Evolutionary conservation across 352 stramenopile species (phyloP).

Genomic region (Halophytophthora polymorphica): DNA sequence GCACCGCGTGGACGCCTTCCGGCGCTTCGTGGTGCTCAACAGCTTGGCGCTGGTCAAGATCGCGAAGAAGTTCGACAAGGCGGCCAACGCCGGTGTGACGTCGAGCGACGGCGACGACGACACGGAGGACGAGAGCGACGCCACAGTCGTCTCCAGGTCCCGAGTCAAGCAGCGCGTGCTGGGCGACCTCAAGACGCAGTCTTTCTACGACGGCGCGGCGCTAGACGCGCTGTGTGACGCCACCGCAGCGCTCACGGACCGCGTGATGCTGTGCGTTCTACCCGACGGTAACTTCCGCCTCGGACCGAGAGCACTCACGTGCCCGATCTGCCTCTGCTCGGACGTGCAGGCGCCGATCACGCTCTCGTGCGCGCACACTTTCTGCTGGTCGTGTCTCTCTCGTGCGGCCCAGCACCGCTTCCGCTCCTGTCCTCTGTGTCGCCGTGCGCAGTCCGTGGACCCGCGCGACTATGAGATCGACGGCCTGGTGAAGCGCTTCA

Average conservation of each 20-base stretch:
- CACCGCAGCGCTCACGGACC: slow-evolving; percentile 48
- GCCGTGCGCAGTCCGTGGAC: slow-evolving; percentile 69
- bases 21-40: slow-evolving; percentile 77
- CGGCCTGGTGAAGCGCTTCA: slow-evolving; percentile 73
- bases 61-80: slow-evolving; percentile 82
- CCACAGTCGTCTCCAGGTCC: background rate
- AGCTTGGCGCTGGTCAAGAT: slow-evolving; percentile 79
- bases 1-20: slow-evolving; percentile 63
- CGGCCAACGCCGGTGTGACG: slow-evolving; percentile 10
- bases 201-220: slow-evolving; percentile 60
- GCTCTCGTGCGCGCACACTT: slow-evolving; percentile 68
- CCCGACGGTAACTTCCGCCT: slow-evolving; percentile 67
- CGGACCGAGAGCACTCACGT: slow-evolving; percentile 39
- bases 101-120: slow-evolving; percentile 11
- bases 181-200: slow-evolving; percentile 54
- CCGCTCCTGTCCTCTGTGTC: slow-evolving; percentile 69
- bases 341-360: slow-evolving; percentile 73
- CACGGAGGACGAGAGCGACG: slow-evolving; percentile 3
- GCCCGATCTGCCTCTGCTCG: slow-evolving; percentile 62
- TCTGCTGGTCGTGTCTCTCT: slow-evolving; percentile 81
- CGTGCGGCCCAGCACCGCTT: slow-evolving; percentile 72
- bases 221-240: slow-evolving; percentile 56
- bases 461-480: slow-evolving; percentile 81
- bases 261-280: slow-evolving; percentile 68
- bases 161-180: slow-evolving; percentile 34